Percentiles rank a stretch among this genome's conserved stretches.
These are phyloP conservation scores for Malus sieversii DNA, from an alignment of 306 rosid genomes.

Conservation along the genomic window DNA sequence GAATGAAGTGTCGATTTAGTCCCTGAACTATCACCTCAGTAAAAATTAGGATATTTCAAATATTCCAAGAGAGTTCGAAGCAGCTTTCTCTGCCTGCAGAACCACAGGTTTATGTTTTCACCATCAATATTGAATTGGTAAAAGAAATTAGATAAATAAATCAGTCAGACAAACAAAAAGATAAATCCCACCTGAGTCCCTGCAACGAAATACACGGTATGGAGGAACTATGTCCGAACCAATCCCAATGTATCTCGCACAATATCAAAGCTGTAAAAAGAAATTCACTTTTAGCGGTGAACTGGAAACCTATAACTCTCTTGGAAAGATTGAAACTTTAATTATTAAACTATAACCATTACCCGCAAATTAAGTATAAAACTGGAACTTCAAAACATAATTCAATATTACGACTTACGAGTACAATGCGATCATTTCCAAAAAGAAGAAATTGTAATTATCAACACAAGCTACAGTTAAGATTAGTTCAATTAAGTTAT, in stretches of 20 bases:
- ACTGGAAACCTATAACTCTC: not conserved
- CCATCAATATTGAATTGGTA: not conserved
- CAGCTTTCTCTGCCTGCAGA: conserved; percentile 72
- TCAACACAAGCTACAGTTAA: not conserved
- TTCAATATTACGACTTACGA: not conserved
- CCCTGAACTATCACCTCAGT: no score
- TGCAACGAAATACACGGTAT: conserved; percentile 64
- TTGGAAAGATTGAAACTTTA: not conserved
- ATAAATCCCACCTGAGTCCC: conserved; percentile 78
- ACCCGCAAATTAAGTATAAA: not conserved
- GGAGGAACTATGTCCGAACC: conserved; percentile 76
- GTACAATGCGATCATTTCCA: not conserved
- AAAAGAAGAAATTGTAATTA: not conserved
- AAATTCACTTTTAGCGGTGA: not conserved
- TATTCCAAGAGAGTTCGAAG: conserved; percentile 77
- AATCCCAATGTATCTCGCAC: conserved; percentile 66
- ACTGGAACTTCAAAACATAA: not conserved
- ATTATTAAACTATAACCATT: not conserved
- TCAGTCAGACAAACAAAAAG: not conserved
- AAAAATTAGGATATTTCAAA: conserved; percentile 44
- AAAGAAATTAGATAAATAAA: not conserved
- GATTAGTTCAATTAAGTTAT: not conserved
- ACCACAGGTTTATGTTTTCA: conserved; percentile 1
- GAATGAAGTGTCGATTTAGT: no score
- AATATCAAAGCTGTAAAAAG: conserved; percentile 73